Base-by-base conservation (phyloP, 257 asterid species). In the Cordia subcordata region DNA sequence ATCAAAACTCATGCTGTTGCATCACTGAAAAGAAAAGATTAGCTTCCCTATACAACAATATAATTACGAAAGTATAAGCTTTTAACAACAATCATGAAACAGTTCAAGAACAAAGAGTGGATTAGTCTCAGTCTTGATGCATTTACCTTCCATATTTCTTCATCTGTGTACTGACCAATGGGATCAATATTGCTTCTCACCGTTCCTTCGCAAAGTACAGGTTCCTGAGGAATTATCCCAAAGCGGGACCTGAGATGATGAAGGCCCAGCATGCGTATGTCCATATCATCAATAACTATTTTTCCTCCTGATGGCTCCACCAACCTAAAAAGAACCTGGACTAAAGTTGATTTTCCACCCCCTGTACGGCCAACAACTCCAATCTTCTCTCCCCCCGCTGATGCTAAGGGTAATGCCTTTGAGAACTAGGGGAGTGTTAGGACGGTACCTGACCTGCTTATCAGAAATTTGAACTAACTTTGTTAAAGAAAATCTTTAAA, bases 351-450 rank as follows among this genome's bases (percentile, higher is more conserved):
- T 66, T 92, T 92, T 61, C 99, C 99, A 13, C 99, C 99, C 19
- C 99, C 99, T 0, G 99, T 92, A 10, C 99, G 94, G 44, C 99
- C 99, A 59, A 92, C 99, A 18, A 92, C 86, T 9, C 99, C 97
- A 13, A 92, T 84, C 84, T 92, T 88, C 77, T 92, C 95, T 0
- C 99, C 99, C n/a, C n/a, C 97, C 97, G 21, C 57, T 58, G 49
- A 92, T 92, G 79, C 70, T 81, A 38, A 92, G 80, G 35, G 80
- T 74, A 55, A 92, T 80, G 15, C 99, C 97, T 75, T 86, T 88
- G 15, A 92, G 81, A 51, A 92, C 90, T 15, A 92, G 76, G 46
- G 97, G 99, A 9, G 97, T 92, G 68, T 88, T 88, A 1, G 88
- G 89, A 1, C 97, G 97, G 45, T 92, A 92, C 45, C 87, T 75